Conservation (phyloP, 495 filamentous ascomycete species). For the Barbatosphaeria neglecta region DNA sequence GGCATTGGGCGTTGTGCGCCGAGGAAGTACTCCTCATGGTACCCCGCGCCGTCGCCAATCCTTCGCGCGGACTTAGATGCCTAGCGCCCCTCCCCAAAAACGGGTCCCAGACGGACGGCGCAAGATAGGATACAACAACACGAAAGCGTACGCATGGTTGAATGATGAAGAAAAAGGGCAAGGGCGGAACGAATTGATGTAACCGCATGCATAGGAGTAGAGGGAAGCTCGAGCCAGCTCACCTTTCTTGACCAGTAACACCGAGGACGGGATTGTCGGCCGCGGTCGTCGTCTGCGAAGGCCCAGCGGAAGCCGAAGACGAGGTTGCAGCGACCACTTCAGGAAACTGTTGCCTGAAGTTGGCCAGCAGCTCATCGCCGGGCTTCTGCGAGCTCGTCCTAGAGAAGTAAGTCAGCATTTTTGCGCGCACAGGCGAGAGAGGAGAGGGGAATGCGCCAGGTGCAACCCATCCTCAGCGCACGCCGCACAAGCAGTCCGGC, state of each 20-base stretch:
- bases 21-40: no score
- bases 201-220: no score
- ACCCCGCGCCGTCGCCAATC: no score
- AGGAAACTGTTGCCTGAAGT: conserved; percentile 71
- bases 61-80: no score
- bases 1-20: no score
- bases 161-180: neutral
- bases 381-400: conserved; percentile 84
- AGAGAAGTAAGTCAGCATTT: conserved; percentile 14
- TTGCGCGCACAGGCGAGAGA: neutral
- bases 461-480: neutral
- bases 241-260: conserved; percentile 39
- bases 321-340: conserved; percentile 38
- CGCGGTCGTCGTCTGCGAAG: conserved; percentile 23
- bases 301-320: conserved; percentile 15
- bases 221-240: conserved; percentile 13
- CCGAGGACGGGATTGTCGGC: conserved; percentile 26
- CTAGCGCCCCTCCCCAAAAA: no score
- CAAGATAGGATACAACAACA: no score
- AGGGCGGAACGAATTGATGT: neutral
- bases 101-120: no score
- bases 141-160: no score
- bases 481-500: conserved; percentile 2
- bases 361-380: conserved; percentile 67
- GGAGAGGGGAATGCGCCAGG: neutral